A percentile compares a stretch with the other conserved stretches of the same genome.
Evolutionary conservation across 495 filamentous ascomycete genomes (phyloP).

Genomic region (Daldinia grandis): DNA sequence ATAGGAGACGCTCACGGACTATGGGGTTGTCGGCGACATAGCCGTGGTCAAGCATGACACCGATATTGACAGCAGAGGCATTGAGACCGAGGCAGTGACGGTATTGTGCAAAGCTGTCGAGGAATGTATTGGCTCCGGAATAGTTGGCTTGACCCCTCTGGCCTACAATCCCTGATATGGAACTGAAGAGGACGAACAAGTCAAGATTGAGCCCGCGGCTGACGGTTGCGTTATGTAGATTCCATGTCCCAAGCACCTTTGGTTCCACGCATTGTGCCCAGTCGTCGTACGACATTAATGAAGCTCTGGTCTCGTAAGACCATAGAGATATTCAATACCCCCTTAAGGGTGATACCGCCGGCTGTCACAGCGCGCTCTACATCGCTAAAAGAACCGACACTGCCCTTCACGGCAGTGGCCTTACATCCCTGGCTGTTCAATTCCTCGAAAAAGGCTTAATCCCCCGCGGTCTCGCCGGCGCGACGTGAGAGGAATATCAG

Average conservation of each 20-base stretch:
- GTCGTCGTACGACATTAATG: slow-evolving; percentile 56
- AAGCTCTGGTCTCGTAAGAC: slow-evolving; percentile 63
- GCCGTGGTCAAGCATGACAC: slow-evolving; percentile 50
- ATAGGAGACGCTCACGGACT: slow-evolving; percentile 7
- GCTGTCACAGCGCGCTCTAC: slow-evolving; percentile 45
- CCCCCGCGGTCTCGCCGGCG: slow-evolving; percentile 45
- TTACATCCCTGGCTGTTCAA: not conserved
- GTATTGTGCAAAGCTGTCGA: slow-evolving; percentile 52
- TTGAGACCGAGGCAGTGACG: slow-evolving; percentile 43
- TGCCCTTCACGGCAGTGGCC: slow-evolving; percentile 37
- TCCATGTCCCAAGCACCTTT: slow-evolving; percentile 63
- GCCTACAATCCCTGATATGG: slow-evolving; percentile 45
- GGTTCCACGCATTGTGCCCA: slow-evolving; percentile 55
- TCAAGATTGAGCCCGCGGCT: slow-evolving; percentile 36
- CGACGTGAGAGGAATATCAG: slow-evolving; percentile 66
- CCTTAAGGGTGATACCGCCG: slow-evolving; percentile 49
- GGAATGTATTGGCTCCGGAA: slow-evolving; percentile 48
- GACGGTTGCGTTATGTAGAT: slow-evolving; percentile 59
- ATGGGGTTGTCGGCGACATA: slow-evolving; percentile 19
- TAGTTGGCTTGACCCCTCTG: slow-evolving; percentile 54
- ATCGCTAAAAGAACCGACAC: slow-evolving; percentile 45
- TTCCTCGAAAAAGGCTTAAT: slow-evolving; percentile 44
- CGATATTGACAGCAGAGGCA: slow-evolving; percentile 49
- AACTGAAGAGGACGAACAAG: slow-evolving; percentile 52
- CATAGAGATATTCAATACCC: slow-evolving; percentile 59